phyloP scores from a whole-genome alignment of 2,329 filamentous ascomycete genomes.

The Phoma sp. region DNA sequence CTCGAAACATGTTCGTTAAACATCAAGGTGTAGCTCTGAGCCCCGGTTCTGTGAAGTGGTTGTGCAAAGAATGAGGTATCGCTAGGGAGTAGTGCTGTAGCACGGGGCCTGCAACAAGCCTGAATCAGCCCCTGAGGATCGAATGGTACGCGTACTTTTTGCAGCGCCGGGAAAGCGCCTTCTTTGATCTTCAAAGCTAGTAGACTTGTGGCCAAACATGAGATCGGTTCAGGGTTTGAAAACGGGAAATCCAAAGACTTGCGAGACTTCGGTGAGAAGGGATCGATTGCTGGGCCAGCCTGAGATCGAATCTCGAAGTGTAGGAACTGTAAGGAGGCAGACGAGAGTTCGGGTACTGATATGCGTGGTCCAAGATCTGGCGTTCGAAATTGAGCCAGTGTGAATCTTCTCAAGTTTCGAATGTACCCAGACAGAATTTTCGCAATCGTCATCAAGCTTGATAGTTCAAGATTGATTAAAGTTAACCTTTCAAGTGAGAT shows the following conservation, averaged over 20 bases:
- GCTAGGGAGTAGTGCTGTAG: slow-evolving; percentile 58
- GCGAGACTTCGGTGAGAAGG: slow-evolving; percentile 8
- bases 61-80: slow-evolving; percentile 30
- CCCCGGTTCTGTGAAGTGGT: slow-evolving; percentile 8
- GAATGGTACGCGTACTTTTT: slow-evolving; percentile 66
- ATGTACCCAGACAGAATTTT: slow-evolving; percentile 56
- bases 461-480: slow-evolving; percentile 61
- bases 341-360: slow-evolving; percentile 56
- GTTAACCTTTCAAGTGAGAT: slow-evolving; percentile 54
- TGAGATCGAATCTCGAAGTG: slow-evolving; percentile 64
- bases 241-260: slow-evolving; percentile 25
- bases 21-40: not conserved
- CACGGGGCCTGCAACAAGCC: slow-evolving; percentile 68
- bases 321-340: slow-evolving; percentile 56
- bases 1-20: slow-evolving; percentile 1
- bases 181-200: slow-evolving; percentile 68
- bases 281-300: slow-evolving; percentile 22
- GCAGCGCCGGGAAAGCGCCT: slow-evolving; percentile 67
- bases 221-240: slow-evolving; percentile 49
- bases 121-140: slow-evolving; percentile 75
- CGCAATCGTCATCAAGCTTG: slow-evolving; percentile 58
- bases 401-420: slow-evolving; percentile 55
- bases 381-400: slow-evolving; percentile 58
- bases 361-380: slow-evolving; percentile 53
- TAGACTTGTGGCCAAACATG: slow-evolving; percentile 63